phyloP scores from a whole-genome alignment of 2,329 filamentous ascomycete species.

The Stagonosporopsis rhizophila region DNA sequence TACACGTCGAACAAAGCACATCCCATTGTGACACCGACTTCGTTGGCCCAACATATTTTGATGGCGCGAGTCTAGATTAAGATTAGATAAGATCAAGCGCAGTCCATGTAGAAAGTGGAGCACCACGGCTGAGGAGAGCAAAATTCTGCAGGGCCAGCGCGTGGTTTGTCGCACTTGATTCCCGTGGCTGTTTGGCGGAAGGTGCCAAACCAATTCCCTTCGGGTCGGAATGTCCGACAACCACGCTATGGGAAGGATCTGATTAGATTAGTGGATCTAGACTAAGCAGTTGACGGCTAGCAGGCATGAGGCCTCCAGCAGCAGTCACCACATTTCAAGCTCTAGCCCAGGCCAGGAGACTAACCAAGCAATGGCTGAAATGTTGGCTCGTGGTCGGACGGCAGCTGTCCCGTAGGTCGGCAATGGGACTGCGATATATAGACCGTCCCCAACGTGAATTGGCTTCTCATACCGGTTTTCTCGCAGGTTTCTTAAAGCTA shows the following conservation, averaged over 20 bases:
- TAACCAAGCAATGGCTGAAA: conserved; percentile 14
- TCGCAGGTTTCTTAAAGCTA: not conserved
- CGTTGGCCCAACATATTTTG: conserved; percentile 3
- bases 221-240: conserved; percentile 3
- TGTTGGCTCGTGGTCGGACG: conserved; percentile 5
- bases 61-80: conserved; percentile 26
- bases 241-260: conserved; percentile 19
- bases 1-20: not conserved
- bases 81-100: conserved; percentile 24
- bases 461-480: not conserved
- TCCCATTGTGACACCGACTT: not conserved
- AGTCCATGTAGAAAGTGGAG: conserved; percentile 1
- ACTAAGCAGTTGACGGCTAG: conserved; percentile 15
- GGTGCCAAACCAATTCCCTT: not conserved
- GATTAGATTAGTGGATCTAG: conserved; percentile 23
- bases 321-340: conserved; percentile 18
- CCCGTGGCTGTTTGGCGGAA: not conserved
- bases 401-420: not conserved
- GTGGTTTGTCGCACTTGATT: conserved; percentile 1
- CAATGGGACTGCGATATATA: not conserved
- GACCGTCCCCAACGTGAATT: not conserved
- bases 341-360: conserved; percentile 21
- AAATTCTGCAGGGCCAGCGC: conserved; percentile 4
- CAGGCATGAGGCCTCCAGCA: conserved; percentile 16
- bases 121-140: conserved; percentile 4